Conservation (phyloP, 805 yeast genomes). For the Candida coleopterorum region DNA sequence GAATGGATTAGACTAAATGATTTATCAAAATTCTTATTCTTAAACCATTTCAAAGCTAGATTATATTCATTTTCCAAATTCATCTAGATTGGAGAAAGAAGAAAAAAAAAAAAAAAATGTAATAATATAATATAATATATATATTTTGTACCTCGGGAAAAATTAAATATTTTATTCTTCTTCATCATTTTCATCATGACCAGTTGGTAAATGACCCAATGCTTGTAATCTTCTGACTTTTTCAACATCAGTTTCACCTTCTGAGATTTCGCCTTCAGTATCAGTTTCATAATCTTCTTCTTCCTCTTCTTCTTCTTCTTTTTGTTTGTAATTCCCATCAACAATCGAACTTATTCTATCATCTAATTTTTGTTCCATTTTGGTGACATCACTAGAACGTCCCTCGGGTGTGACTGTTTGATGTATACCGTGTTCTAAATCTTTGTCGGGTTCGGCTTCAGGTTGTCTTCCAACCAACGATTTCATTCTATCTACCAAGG, state of each 20-base stretch:
- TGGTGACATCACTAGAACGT: background rate
- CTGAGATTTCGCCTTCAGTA: constrained; percentile 15
- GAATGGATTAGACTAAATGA: constrained; percentile 25
- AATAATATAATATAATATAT: background rate
- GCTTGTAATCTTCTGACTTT: constrained; percentile 58
- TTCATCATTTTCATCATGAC: constrained; percentile 44
- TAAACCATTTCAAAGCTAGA: constrained; percentile 34
- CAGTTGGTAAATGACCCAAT: constrained; percentile 39
- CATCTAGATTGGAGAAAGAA: background rate
- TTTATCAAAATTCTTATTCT: constrained; percentile 31
- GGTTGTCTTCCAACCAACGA: constrained; percentile 45
- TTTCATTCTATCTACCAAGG: constrained; percentile 45
- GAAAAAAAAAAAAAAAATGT: background rate
- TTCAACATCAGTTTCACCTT: constrained; percentile 62
- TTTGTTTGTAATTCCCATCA: constrained; percentile 1
- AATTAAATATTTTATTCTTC: constrained; percentile 24
- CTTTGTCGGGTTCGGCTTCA: constrained; percentile 8
- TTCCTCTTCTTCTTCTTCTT: constrained; percentile 10
- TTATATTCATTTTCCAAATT: constrained; percentile 20
- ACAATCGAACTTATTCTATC: constrained; percentile 3
- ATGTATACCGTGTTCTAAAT: constrained; percentile 3
- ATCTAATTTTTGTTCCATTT: constrained; percentile 5
- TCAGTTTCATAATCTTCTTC: constrained; percentile 17
- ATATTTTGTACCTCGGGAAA: background rate
- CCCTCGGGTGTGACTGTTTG: constrained; percentile 6